Percentiles rank a stretch among this genome's conserved stretches.
phyloP scores from a whole-genome alignment of 768 basidiomycete species.

The Gautieria morchelliformis region DNA sequence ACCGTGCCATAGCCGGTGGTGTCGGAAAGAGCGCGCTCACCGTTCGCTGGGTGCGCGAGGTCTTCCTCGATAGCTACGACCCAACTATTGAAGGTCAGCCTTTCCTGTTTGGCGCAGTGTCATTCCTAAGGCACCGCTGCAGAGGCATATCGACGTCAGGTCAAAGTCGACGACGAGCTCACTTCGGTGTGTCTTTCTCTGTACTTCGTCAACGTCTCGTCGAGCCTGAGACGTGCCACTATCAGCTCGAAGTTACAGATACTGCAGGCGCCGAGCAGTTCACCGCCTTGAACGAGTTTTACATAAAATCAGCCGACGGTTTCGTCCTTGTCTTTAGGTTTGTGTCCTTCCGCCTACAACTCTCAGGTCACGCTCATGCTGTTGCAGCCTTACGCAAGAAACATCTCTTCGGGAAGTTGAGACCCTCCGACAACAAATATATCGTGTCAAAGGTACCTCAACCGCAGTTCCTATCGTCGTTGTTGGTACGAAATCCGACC shows the following conservation, averaged over 20 bases:
- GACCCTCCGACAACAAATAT: slow-evolving; percentile 70
- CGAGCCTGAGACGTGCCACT: neutral
- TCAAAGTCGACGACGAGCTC: slow-evolving; percentile 57
- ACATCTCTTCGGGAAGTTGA: slow-evolving; percentile 74
- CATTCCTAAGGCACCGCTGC: slow-evolving; percentile 6
- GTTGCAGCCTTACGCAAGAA: slow-evolving; percentile 65
- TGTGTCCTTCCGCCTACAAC: slow-evolving; percentile 4
- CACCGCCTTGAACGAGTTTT: slow-evolving; percentile 68
- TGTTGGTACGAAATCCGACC: slow-evolving; percentile 79
- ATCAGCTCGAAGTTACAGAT: slow-evolving; percentile 70
- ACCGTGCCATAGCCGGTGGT: slow-evolving; percentile 52
- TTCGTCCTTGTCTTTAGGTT: slow-evolving; percentile 39
- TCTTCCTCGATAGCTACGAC: slow-evolving; percentile 70
- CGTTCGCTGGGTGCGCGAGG: slow-evolving; percentile 64
- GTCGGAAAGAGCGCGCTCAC: slow-evolving; percentile 85
- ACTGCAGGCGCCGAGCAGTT: slow-evolving; percentile 86
- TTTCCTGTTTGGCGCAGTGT: neutral
- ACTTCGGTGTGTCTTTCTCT: slow-evolving; percentile 40
- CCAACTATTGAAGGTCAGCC: slow-evolving; percentile 73
- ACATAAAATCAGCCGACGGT: slow-evolving; percentile 38
- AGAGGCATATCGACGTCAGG: slow-evolving; percentile 64
- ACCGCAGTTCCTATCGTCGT: slow-evolving; percentile 67
- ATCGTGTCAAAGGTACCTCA: slow-evolving; percentile 66
- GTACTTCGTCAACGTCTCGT: neutral
- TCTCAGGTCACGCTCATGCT: neutral